Base-by-base conservation (phyloP, 345 rosid species). In the Lepidium didymum region DNA sequence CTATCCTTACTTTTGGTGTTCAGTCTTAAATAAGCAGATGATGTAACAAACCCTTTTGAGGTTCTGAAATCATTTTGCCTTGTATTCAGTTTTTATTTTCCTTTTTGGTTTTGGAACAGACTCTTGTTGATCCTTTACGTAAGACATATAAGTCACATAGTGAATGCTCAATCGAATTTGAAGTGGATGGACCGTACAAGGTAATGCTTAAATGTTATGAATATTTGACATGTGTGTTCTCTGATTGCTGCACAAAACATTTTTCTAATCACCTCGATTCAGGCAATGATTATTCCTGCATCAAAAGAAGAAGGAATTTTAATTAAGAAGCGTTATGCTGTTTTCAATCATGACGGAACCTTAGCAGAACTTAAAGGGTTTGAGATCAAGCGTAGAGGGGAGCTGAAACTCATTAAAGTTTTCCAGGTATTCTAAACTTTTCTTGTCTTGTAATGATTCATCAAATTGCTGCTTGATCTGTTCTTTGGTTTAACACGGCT, bases 141-240 rank as follows among this genome's bases (percentile, higher is more conserved):
- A 93, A 93, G 78, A 83, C 80, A 47, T 93, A 93, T 73, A 69
- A 78, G 68, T 84, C 87, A 31, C 92, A 82, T 57, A 93, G 97
- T 65, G 98, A 93, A 82, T 93, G 98, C 82, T 93, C 98, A 54
- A 93, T 93, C 79, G 97, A 93, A 77, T 93, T 93, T 79, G 98
- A 93, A 84, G 98, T 93, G 74, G 98, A 93, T 84, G 98, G 98
- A 70, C 98, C 97, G 35, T 93, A 93, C 86, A 93, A 93, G 98
- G 98, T 90, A 86, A 29, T 73, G 64, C 21, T 55, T 64, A 52
- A 58, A 43, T 43, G 66, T 35, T 67, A 61, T 58, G 43, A 64
- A 21, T n/a, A 55, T 41, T 74, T 49, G 19, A 51, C 59, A 27
- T 37, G 13, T 19, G 61, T 71, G 74, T 37, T 10, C 55, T 15